These are phyloP conservation scores for Colletotrichum sp. DNA, from an alignment of 2,329 filamentous ascomycete genomes.

Conservation along the genomic window DNA sequence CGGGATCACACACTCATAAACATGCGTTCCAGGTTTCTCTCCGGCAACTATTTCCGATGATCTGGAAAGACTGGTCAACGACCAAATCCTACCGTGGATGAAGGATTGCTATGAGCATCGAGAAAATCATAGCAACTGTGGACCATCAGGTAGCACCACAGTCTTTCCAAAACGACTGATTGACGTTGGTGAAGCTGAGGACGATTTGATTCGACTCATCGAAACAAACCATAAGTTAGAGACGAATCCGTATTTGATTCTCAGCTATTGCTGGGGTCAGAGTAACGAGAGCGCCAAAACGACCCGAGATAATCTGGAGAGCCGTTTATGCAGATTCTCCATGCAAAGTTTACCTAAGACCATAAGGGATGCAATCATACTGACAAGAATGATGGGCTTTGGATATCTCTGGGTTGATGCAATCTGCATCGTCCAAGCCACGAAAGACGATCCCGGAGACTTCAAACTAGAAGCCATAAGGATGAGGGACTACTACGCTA, in stretches of 20 bases:
- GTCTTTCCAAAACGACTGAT: no score
- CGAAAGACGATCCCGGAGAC: background rate
- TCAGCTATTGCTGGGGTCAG: no score
- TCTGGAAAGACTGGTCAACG: fast-evolving
- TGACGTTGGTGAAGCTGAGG: no score
- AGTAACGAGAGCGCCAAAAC: background rate
- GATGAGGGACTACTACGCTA: background rate
- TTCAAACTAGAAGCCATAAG: fast-evolving
- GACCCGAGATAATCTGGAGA: background rate
- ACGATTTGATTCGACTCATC: no score
- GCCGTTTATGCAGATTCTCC: background rate
- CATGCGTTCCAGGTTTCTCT: no score
- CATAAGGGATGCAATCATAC: background rate
- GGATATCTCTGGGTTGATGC: background rate
- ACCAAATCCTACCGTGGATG: no score
- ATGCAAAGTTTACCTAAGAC: background rate
- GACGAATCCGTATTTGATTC: no score
- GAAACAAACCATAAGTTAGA: no score
- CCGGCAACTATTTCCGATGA: no score
- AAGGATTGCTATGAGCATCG: no score
- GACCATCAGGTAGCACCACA: fast-evolving
- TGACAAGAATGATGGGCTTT: background rate
- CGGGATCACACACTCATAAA: fast-evolving
- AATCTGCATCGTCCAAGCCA: background rate
- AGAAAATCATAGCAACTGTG: no score